Percentiles rank a stretch among this genome's conserved stretches.
phyloP scores from a whole-genome alignment of 2,329 filamentous ascomycete species.

The Xenoacremonium recifei region DNA sequence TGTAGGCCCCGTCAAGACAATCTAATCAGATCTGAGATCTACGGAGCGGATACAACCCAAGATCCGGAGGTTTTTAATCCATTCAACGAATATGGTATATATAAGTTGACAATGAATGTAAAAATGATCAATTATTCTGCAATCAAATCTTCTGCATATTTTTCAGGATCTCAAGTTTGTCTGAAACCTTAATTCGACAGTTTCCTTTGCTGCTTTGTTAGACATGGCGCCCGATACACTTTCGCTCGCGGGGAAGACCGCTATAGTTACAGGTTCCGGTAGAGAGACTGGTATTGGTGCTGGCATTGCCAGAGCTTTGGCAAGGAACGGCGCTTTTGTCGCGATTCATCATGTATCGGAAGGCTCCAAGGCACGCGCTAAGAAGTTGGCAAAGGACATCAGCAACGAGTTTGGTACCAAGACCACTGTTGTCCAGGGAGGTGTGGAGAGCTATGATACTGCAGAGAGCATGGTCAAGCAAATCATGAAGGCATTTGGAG shows the following conservation, averaged over 20 bases:
- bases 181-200: background rate
- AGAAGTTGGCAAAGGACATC: slow-evolving; percentile 26
- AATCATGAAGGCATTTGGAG: slow-evolving; percentile 28
- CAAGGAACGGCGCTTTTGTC: slow-evolving; percentile 36
- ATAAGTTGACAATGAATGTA: background rate
- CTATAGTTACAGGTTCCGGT: slow-evolving; percentile 41
- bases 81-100: background rate
- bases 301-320: slow-evolving; percentile 33
- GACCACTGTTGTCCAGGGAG: slow-evolving; percentile 29
- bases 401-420: slow-evolving; percentile 23
- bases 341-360: slow-evolving; percentile 38
- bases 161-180: background rate
- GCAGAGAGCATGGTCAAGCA: slow-evolving; percentile 29
- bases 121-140: background rate
- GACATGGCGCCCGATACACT: slow-evolving; percentile 8
- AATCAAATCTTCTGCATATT: background rate
- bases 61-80: background rate
- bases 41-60: background rate
- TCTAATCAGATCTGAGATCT: background rate
- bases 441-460: slow-evolving; percentile 9
- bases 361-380: slow-evolving; percentile 24
- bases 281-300: slow-evolving; percentile 40
- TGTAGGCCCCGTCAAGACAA: no score
- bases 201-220: background rate
- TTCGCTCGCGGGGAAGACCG: slow-evolving; percentile 37